These are phyloP conservation scores for Mesembryanthemum crystallinum DNA, from an alignment of 148 eudicot species.

Conservation along the genomic window DNA sequence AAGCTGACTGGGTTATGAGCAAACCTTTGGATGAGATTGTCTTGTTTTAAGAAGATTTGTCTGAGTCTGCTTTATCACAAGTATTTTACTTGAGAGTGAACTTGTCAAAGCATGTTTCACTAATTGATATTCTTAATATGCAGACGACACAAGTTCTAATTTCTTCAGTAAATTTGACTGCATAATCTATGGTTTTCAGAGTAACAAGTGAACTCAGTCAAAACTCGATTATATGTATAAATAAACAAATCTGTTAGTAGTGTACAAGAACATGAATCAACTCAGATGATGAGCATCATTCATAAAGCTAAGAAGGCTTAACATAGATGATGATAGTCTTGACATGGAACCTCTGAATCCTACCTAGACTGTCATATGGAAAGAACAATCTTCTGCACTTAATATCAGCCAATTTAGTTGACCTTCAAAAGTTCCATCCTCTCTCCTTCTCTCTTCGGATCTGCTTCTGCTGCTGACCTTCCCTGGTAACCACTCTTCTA, in stretches of 20 bases:
- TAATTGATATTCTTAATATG: no score
- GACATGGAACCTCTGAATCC: not conserved
- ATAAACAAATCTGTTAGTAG: constrained; percentile 20
- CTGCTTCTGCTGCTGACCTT: constrained; percentile 52
- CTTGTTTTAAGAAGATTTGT: constrained; percentile 79
- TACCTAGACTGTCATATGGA: no score
- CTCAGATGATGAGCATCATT: constrained; percentile 31
- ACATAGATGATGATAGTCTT: not conserved
- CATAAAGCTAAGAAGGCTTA: not conserved
- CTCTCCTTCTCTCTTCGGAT: constrained; percentile 67
- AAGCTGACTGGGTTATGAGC: constrained; percentile 5
- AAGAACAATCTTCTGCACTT: not conserved
- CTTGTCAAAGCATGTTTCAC: constrained; percentile 78
- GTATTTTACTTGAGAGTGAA: constrained; percentile 90
- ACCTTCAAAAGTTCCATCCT: constrained; percentile 73
- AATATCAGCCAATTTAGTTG: not conserved
- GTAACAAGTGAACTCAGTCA: not conserved
- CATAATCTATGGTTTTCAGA: not conserved
- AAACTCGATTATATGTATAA: constrained; percentile 7
- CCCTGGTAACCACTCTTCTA: constrained; percentile 40
- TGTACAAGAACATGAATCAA: constrained; percentile 19
- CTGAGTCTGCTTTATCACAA: constrained; percentile 82
- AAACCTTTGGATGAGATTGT: constrained; percentile 84
- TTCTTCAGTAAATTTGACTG: no score
- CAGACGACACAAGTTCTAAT: no score